Evolutionary conservation across 371 early-diverging fungal genomes (phyloP), one percentile per base, ranked within the genome.

Genomic region (Apophysomyces trapeziformis): DNA sequence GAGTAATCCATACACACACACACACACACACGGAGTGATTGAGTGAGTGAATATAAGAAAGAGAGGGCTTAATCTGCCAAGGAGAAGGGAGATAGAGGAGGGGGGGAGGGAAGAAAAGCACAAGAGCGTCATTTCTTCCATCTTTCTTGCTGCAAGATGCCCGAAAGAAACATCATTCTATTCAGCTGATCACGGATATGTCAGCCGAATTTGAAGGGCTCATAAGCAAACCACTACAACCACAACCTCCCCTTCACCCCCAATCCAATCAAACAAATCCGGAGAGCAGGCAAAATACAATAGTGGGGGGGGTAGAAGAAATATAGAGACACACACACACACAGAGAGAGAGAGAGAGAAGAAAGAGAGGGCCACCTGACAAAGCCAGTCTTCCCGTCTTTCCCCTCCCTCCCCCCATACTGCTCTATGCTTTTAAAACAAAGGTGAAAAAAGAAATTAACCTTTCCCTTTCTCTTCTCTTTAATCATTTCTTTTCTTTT

Each of bases 71-170:
- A 50, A 50, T 35, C 21, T 50, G 54, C 54, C 54, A 50, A 50
- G 21, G 54, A 26, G 54, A 26, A 2, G 32, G 32, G 3, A 26
- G 32, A 26, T 1, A 26, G 32, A 26, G 32, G 32, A 26, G 32
- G 32, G 32, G 32, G 32, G 32, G 32, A 26, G 32, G 32, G 32
- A 26, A 26, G 32, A 26, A 26, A 50, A 50, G 54, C 54, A 50
- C 54, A 50, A 50, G 21, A 50, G 54, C 54, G 54, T 50, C 54
- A 50, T 50, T 50, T 50, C 21, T 50, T 50, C 21, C n/a, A 21
- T 50, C 21, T 21, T 18, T 50, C 11, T 50, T 50, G 54, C 54
- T 50, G 54, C 54, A 50, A 50, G 54, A 50, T 26, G 21, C 54
- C 54, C 21, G 54, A n/a, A 50, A 50, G n/a, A 50, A n/a, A 50